Base-by-base conservation (phyloP, 768 basidiomycete species). In the Pleurotus eryngii region DNA sequence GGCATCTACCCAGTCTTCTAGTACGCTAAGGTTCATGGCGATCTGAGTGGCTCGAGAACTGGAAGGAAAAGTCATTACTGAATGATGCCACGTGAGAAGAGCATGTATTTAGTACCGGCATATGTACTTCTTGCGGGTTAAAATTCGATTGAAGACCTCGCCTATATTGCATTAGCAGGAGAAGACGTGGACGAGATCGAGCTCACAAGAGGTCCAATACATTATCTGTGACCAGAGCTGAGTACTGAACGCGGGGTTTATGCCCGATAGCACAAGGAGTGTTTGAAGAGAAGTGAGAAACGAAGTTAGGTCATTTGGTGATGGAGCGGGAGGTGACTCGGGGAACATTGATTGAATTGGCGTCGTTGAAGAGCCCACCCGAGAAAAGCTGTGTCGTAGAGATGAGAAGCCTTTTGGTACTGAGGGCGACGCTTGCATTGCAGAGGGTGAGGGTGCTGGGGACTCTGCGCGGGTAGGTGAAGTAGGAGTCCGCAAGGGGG, bases 151-250 rank as follows among this genome's bases (percentile, higher is more conserved):
- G 72, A 93, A 92, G 42, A 87, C 80, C 71, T 92, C 90, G 67
- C 90, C 90, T 92, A 57, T 59, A 57, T 38, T 18, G 42, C 39
- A 53, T 42, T 42, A 46, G 61, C 11, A 63, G 65, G 30, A 50
- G 49, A 17, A 27, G 37, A 4, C 11, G 53, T 4, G 30, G 40
- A 24, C n/a, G 27, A 7, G 2, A 3, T 35, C 30, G 30, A n/a
- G 69, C 86, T 78, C 78, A 91, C 94, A 92, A 20, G 94, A 88
- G 55, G 94, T 89, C 97, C 97, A 99, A 68, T 95, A 98, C 77
- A 97, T 88, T n/a, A 97, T 85, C 71, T 99, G 97, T 1, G 94
- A 95, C 86, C 95, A 96, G 49, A 95, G 79, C 69, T 99, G 97
- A 5, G 89, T 86, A 50, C 86, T 86, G 15, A 98, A 76, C 6